phyloP scores from a whole-genome alignment of 2,329 filamentous ascomycete genomes.

The Aspergillus fijiensis region DNA sequence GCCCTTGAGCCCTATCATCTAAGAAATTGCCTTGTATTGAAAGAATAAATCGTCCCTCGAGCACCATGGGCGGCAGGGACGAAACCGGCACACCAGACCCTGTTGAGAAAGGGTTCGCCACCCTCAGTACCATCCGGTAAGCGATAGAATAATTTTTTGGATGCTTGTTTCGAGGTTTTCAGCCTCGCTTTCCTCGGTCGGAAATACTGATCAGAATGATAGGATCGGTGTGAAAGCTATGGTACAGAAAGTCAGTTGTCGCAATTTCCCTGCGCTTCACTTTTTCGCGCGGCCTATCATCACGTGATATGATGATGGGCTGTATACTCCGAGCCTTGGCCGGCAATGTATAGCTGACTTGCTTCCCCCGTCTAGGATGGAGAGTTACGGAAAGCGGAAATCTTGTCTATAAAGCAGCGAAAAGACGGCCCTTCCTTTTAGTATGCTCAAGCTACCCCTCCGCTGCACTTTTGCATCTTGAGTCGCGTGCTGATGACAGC shows the following conservation, averaged over 20 bases:
- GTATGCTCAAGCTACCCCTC: conserved; percentile 51
- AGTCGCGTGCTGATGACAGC: conserved; percentile 18
- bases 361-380: conserved; percentile 58
- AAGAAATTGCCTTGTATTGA: neutral
- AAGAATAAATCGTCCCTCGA: conserved; percentile 4
- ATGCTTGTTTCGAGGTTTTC: conserved; percentile 1
- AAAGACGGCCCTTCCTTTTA: conserved; percentile 89
- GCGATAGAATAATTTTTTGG: conserved; percentile 31
- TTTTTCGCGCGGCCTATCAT: conserved; percentile 18
- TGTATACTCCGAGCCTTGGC: neutral
- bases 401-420: conserved; percentile 87
- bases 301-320: conserved; percentile 31
- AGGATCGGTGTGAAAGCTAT: conserved; percentile 67
- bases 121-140: conserved; percentile 76
- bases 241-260: conserved; percentile 63
- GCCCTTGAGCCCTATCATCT: conserved; percentile 14
- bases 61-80: conserved; percentile 57
- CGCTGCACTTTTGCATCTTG: neutral
- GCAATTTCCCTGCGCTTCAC: conserved; percentile 14
- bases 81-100: conserved; percentile 59
- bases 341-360: neutral
- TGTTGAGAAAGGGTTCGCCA: conserved; percentile 77
- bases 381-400: conserved; percentile 86
- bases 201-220: conserved; percentile 32
- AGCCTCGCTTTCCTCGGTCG: conserved; percentile 34